phyloP scores from a whole-genome alignment of 2,329 filamentous ascomycete species.

The Davidsoniella australis region DNA sequence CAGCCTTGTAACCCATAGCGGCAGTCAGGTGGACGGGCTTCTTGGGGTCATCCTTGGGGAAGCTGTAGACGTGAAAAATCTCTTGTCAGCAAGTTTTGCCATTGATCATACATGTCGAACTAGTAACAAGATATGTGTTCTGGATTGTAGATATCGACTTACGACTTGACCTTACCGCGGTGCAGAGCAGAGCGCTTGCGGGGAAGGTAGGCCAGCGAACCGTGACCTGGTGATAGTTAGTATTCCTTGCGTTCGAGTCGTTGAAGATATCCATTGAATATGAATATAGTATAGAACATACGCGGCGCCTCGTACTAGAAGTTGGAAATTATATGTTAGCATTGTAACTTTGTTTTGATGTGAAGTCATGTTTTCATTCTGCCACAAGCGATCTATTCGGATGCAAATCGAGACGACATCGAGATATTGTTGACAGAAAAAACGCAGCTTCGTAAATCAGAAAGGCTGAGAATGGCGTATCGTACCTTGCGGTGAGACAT shows the following conservation, averaged over 20 bases:
- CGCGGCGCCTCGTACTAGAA: slow-evolving; percentile 61
- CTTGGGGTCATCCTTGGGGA: slow-evolving; percentile 99
- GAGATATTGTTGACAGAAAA: not conserved
- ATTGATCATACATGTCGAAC: no score
- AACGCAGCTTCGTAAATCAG: not conserved
- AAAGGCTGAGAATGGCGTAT: not conserved
- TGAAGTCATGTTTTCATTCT: not conserved
- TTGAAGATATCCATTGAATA: not conserved
- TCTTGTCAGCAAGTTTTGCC: not conserved
- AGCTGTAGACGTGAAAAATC: slow-evolving; percentile 36
- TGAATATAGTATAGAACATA: slow-evolving; percentile 4
- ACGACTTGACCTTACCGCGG: slow-evolving; percentile 97
- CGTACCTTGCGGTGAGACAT: slow-evolving; percentile 15
- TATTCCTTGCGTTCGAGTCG: not conserved
- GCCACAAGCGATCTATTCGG: no score
- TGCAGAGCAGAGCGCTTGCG: slow-evolving; percentile 88
- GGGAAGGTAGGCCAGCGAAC: slow-evolving; percentile 74
- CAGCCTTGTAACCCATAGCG: slow-evolving; percentile 98
- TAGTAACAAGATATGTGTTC: no score
- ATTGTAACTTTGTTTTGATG: not conserved
- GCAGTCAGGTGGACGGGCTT: slow-evolving; percentile 98
- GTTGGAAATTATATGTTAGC: slow-evolving; percentile 5
- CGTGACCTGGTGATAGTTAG: slow-evolving; percentile 36
- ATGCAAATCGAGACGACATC: not conserved
- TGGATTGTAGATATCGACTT: slow-evolving; percentile 25